phyloP scores from a whole-genome alignment of 805 yeast genomes.

The Candida khao-thaluensis region DNA sequence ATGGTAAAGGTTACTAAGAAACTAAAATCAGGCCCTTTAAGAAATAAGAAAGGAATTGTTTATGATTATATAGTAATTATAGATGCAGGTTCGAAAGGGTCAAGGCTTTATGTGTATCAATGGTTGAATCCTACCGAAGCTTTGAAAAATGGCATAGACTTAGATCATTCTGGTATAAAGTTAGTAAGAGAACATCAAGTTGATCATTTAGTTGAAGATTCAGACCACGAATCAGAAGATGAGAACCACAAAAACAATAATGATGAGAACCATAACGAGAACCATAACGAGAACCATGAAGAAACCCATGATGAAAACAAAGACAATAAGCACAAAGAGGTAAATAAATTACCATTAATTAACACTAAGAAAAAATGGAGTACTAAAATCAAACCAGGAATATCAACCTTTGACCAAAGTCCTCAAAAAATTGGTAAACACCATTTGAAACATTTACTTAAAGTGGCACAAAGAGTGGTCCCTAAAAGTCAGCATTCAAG shows the following conservation, averaged over 20 bases:
- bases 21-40: slow-evolving; percentile 29
- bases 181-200: slow-evolving; percentile 7
- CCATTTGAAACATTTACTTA: slow-evolving; percentile 50
- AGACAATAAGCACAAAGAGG: slow-evolving; percentile 11
- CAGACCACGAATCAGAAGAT: background rate
- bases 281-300: background rate
- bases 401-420: slow-evolving; percentile 47
- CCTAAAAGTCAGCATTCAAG: slow-evolving; percentile 60
- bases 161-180: slow-evolving; percentile 9
- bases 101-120: slow-evolving; percentile 58
- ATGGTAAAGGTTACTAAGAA: too few species aligned
- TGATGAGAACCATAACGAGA: background rate
- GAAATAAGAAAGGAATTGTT: slow-evolving; percentile 45
- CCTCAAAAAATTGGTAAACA: slow-evolving; percentile 53
- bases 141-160: slow-evolving; percentile 20
- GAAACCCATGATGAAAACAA: background rate
- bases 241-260: background rate
- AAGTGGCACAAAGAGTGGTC: slow-evolving; percentile 47
- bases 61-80: slow-evolving; percentile 60
- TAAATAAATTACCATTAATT: slow-evolving; percentile 29
- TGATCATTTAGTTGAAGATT: background rate
- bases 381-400: slow-evolving; percentile 55
- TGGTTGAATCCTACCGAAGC: slow-evolving; percentile 47
- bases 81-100: slow-evolving; percentile 68
- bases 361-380: slow-evolving; percentile 45